These are phyloP conservation scores for Yamadazyma mexicana DNA, from an alignment of 1,139 yeast genomes.

Conservation along the genomic window DNA sequence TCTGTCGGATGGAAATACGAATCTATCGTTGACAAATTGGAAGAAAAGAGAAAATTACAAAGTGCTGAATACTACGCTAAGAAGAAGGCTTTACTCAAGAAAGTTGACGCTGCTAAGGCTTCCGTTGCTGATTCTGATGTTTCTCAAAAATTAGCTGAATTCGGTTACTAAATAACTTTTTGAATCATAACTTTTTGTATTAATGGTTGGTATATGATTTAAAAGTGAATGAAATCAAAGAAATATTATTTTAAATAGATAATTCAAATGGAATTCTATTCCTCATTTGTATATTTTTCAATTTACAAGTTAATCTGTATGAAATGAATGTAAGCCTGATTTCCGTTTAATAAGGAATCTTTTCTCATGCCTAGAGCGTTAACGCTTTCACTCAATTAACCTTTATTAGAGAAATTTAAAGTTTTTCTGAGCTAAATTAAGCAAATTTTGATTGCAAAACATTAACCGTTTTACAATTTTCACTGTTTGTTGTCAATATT, in stretches of 20 bases:
- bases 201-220: conserved; percentile 14
- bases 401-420: too few relatives aligned
- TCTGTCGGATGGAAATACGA: conserved; percentile 99
- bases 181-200: conserved; percentile 7
- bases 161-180: conserved; percentile 62
- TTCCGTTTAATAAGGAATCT: too few relatives aligned
- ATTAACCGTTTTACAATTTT: too few relatives aligned
- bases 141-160: conserved; percentile 72
- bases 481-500: too few relatives aligned
- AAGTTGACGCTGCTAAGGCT: conserved; percentile 82
- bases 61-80: conserved; percentile 98
- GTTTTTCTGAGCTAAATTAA: not conserved
- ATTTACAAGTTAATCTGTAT: conserved; percentile 15
- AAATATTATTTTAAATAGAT: conserved; percentile 10
- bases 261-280: conserved; percentile 11
- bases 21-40: conserved; percentile 94
- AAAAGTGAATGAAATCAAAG: conserved; percentile 5
- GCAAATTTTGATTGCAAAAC: too few relatives aligned
- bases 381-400: too few relatives aligned
- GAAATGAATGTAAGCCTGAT: too few relatives aligned
- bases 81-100: conserved; percentile 95
- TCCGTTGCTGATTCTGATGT: conserved; percentile 75
- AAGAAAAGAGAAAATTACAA: conserved; percentile 99
- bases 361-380: too few relatives aligned
- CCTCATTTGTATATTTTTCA: conserved; percentile 16